Base-by-base conservation (phyloP, 1,284 basidiomycete species). In the Peniophora sp. region DNA sequence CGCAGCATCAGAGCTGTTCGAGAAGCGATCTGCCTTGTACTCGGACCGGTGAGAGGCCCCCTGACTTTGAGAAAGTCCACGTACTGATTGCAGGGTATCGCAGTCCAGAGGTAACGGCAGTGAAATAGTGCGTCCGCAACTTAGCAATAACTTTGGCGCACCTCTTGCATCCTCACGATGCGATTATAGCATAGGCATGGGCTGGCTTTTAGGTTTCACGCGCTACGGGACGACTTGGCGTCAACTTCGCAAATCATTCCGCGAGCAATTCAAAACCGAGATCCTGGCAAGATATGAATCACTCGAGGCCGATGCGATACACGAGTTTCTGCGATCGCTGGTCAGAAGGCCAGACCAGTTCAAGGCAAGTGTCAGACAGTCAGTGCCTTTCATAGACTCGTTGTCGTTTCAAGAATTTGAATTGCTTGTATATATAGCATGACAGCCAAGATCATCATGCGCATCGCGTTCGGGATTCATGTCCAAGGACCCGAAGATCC, bases 221-320 rank as follows among this genome's bases (percentile, higher is more conserved):
- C 60, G 60, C 20, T 75, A 77, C 51, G 66, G 67, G 2, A 60
- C 69, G 3, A 55, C 54, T 44, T 78, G 74, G 75, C 67, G 69
- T 23, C 52, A 58, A 1, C 65, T 69, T 32, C 59, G 72, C 27
- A 62, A 60, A 46, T 55, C 71, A 27, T 66, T 69, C 36, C 67
- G 72, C 24, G 62, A 68, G 47, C 57, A 58, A n/a, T 68, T 45
- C 20, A 18, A 23, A 8, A 8, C 18, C n/a, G 23, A 22, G n/a
- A 22, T 22, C 20, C 12, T 24, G 43, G 14, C 12, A 3, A 15
- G 8, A 8, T 45, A 22, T n/a, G 20, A 45, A 9, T 6, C 43
- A 3, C 15, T 45, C 20, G 43, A 45, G 22, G 20, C 9, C 3
- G 14, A 45, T 14, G 43, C 43, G 3, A n/a, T 24, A 6, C 43